Percentiles rank a stretch among this genome's conserved stretches.
phyloP scores from a whole-genome alignment of 306 rosid genomes.

The Albizia julibrissin region DNA sequence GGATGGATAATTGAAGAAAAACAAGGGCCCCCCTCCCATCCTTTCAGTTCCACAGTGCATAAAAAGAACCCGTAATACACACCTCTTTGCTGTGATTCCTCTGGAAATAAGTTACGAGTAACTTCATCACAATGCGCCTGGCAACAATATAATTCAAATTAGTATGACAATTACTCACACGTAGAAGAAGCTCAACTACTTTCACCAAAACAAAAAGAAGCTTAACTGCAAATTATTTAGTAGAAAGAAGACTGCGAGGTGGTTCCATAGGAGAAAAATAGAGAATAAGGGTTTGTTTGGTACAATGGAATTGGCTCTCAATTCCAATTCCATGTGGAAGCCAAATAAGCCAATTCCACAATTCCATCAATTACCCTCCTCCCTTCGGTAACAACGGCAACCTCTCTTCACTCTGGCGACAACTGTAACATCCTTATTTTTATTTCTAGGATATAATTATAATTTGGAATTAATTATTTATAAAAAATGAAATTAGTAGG shows the following conservation, averaged over 20 bases:
- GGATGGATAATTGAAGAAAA: slow-evolving; percentile 3
- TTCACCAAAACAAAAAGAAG: slow-evolving; percentile 14
- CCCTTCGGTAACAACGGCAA: no score
- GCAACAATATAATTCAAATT: slow-evolving; percentile 41
- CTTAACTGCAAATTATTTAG: not conserved
- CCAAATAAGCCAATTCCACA: no score
- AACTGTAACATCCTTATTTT: no score
- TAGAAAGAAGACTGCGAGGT: not conserved
- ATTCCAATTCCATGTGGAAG: no score
- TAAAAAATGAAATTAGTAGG: no score
- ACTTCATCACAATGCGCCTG: slow-evolving; percentile 97
- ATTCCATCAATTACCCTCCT: no score
- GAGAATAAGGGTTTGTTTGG: not conserved
- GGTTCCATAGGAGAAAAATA: not conserved
- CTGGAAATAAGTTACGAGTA: slow-evolving; percentile 86
- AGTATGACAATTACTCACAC: slow-evolving; percentile 21
- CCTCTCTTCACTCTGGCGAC: no score
- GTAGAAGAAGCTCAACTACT: slow-evolving; percentile 11
- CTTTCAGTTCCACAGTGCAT: slow-evolving; percentile 6
- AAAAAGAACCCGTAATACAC: slow-evolving; percentile 24
- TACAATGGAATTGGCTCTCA: no score
- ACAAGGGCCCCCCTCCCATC: not conserved
- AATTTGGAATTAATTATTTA: no score
- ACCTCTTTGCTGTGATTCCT: slow-evolving; percentile 99
- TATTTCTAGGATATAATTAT: no score